Base-by-base conservation (phyloP, 805 yeast genomes). In the Zygosaccharomyces gambellarensis region DNA sequence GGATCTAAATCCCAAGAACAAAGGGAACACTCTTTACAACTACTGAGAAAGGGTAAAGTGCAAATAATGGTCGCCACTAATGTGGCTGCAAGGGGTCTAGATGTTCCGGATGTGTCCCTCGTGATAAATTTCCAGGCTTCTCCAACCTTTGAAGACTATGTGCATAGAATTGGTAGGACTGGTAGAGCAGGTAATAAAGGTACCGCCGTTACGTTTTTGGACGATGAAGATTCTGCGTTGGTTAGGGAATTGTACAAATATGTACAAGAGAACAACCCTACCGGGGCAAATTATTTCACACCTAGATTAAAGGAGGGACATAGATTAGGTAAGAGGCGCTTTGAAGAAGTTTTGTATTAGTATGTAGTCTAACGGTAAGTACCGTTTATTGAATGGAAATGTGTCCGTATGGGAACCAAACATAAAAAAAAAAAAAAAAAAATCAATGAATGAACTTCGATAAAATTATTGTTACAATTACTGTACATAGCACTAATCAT, bases 41-140 rank as follows among this genome's bases (percentile, higher is more conserved):
- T 79, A 30, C 75, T 92, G 53, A 74, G 83, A 40, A 55, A 68
- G 5, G 83, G 85, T 1, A 67, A 70, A 22, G 77, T 77, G 0
- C 83, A 81, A 45, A 73, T 87, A 5, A 69, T 92, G 39, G 82
- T 92, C 14, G 98, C 97, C 3, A 94, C 98, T 0, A 97, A 92
- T 65, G 89, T 92, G 22, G 97, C 97, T 0, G 95, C 96, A 2
- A 79, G 99, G 71, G 99, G 99, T 64, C 80, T 92, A 40, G 98
- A 94, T 67, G 82, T 92, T n/a, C 84, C 89, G 1, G 78, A 87
- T 57, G 95, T 92, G 6, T 80, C 94, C 0, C 65, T 90, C 31
- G 98, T 92, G 8, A 67, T 94, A 19, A 94, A 92, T 65, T 90
- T 77, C 62, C 96, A 92, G 58, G 84, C 90, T 90, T 71, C 90